These are phyloP conservation scores for Sarcocystis neurona DNA, from an alignment of 169 alveolate species.

Conservation along the genomic window DNA sequence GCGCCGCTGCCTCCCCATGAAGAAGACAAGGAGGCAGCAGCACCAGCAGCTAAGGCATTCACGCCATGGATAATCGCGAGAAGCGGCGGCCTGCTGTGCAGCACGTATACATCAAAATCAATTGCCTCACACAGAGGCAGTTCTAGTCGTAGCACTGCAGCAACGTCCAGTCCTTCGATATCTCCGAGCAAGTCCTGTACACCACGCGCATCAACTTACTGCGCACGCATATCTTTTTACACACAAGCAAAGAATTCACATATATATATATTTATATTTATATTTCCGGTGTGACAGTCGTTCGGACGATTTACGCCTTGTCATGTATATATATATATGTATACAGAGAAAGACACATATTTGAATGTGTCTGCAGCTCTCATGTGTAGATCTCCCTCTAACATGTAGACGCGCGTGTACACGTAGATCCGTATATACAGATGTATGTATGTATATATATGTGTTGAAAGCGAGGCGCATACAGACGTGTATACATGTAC, in stretches of 20 bases:
- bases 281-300: no score
- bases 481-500: not conserved
- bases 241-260: no score
- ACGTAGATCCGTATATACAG: not conserved
- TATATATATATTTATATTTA: no score
- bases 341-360: not conserved
- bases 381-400: not conserved
- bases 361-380: not conserved
- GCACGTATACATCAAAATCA: conserved; percentile 21
- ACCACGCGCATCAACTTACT: no score
- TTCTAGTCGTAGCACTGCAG: conserved; percentile 12
- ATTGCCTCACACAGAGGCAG: conserved; percentile 31
- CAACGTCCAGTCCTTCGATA: conserved; percentile 35
- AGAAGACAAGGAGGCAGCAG: no score
- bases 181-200: conserved; percentile 53
- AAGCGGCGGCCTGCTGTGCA: conserved; percentile 34
- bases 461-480: no score
- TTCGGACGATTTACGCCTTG: no score
- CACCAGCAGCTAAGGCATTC: not conserved
- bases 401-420: not conserved
- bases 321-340: not conserved
- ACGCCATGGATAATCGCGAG: not conserved
- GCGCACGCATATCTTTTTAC: no score
- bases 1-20: no score
- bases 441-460: not conserved